Evolutionary conservation across 257 asterid genomes (phyloP), one percentile per base, ranked within the genome.

Genomic region (Parsonsia alboflavescens): DNA sequence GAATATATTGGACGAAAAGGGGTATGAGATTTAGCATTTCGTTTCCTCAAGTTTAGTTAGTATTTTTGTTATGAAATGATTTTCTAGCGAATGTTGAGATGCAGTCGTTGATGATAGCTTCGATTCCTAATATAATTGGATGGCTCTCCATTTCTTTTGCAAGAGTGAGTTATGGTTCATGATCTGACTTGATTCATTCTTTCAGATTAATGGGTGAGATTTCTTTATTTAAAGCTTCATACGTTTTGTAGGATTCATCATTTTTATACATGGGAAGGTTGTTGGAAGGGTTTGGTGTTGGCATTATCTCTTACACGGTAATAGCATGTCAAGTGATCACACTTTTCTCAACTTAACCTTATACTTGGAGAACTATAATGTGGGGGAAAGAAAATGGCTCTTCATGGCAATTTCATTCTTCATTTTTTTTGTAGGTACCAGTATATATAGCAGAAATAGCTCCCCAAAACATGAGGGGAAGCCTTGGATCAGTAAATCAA

Each of bases 381-480:
- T 70, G 48, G 26, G 6, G 7, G 30, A 30, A 52, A 17, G 22
- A 52, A 39, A 0, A 70, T 73, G 46, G 16, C 44, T 26, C 36
- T 50, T 36, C 44, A 11, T 17, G 11, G 71, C 69, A 73, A 46
- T 73, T 76, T 82, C 28, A 50, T 62, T 70, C 46, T 56, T 74
- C 57, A 69, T 76, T 75, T 39, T 24, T 76, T 19, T 7, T 42
- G 46, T 71, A 93, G 98, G 96, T 93, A 70, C 98, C 98, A 17
- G 97, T 93, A 36, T 93, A 93, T 73, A 90, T 93, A 84, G 96
- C 98, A 10, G 98, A 93, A 90, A 89, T 93, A 74, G 89, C 98
- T 12, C 97, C 97, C 53, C 93, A 91, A 76, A 91, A 90, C 85
- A 71, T 91, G 78, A 93, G 98, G 82, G 97, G 97, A 84, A 83